Conservation (phyloP, 768 basidiomycete genomes). For the Asterophora lycoperdoides region DNA sequence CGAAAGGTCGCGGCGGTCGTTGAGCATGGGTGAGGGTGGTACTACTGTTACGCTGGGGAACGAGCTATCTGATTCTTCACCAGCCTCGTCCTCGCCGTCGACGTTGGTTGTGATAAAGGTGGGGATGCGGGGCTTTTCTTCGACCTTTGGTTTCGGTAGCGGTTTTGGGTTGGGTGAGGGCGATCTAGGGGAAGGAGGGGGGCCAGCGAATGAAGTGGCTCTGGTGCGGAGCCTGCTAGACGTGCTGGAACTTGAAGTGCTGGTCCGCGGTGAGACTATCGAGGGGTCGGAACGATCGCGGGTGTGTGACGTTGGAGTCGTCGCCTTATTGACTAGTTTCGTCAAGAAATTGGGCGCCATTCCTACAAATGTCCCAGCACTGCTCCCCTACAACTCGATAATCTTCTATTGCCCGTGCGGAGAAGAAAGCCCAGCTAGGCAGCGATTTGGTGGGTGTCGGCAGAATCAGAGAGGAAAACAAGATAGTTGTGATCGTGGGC, state of each 20-base stretch:
- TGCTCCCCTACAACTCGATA: neutral
- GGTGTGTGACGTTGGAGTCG: constrained; percentile 17
- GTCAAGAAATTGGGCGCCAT: constrained; percentile 38
- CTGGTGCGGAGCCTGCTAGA: constrained; percentile 19
- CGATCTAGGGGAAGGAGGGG: constrained; percentile 1
- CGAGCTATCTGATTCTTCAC: constrained; percentile 26
- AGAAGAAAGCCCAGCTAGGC: neutral
- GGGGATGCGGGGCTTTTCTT: constrained; percentile 10
- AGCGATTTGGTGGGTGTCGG: neutral
- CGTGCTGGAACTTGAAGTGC: constrained; percentile 10
- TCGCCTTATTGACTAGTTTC: constrained; percentile 33
- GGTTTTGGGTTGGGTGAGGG: constrained; percentile 8
- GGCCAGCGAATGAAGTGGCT: constrained; percentile 18
- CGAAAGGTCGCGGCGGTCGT: constrained; percentile 20
- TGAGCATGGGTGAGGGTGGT: constrained; percentile 39
- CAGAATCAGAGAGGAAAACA: neutral
- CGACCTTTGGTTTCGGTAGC: constrained; percentile 5
- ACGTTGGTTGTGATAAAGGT: constrained; percentile 21
- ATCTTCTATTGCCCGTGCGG: neutral
- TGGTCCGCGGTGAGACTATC: constrained; percentile 21
- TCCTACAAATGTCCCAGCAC: neutral
- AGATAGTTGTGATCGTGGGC: neutral
- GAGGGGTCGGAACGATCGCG: constrained; percentile 30
- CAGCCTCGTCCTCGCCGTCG: constrained; percentile 13
- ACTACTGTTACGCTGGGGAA: constrained; percentile 42